Evolutionary conservation across 192 early-diverging fungal genomes (phyloP), one percentile per base, ranked within the genome.

Genomic region (Podila clonocystis): DNA sequence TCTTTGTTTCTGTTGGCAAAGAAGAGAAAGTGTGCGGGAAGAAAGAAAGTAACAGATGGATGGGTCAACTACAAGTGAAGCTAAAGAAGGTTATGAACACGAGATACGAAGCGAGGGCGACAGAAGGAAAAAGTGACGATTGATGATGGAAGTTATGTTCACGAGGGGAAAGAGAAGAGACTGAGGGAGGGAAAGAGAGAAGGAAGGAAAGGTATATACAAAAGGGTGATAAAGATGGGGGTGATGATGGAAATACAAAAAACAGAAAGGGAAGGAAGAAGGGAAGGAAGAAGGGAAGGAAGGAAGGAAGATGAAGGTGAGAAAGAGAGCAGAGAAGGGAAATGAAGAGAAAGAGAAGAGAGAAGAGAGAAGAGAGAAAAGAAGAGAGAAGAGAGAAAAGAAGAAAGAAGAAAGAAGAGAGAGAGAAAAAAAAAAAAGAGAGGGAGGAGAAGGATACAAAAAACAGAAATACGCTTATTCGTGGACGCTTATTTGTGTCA

Each of bases 401-500:
- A 20, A 41, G 48, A 28, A n/a, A 33, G 36, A 20, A 69, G 45
- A 50, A 55, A 22, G 22, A 49, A 58, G 50, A 34, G 5, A 34
- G 20, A 20, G 33, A 34, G 50, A 28, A 17, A 33, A 6, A 33
- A 6, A 33, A 3, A 33, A 33, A 33, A 2, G 45, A 4, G 24
- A 34, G 57, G 26, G 65, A 50, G 45, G 45, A 45, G 45, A 41
- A 33, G 20, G 61, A 63, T 30, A 29, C 26, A 61, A 62, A 62
- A 31, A 49, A 15, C 48, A 71, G 63, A 20, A 55, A 55, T 63
- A 58, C 48, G 52, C 29, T n/a, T 48, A n/a, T 50, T 28, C 6
- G 38, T 29, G 38, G 24, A 12, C 11, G 41, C 29, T 49, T 24
- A 49, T 33, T 48, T 24, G 41, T 9, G 41, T 48, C 41, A 38